phyloP scores from a whole-genome alignment of 176 grass and related monocot species.

The Puccinellia tenuiflora region DNA sequence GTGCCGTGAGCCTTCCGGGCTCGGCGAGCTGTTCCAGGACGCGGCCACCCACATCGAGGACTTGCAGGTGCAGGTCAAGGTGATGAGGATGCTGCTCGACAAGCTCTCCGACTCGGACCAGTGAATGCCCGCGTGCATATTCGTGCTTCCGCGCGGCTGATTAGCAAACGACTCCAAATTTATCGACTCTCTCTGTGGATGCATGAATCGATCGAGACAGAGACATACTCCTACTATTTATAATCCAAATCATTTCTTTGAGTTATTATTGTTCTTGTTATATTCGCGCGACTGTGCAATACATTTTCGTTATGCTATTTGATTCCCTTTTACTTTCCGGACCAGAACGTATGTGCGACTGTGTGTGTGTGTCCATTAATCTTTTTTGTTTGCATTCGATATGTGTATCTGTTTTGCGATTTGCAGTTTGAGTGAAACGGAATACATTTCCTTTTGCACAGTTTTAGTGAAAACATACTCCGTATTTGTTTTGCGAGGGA shows the following conservation, averaged over 20 bases:
- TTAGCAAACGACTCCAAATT: neutral
- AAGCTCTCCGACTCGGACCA: slow-evolving; percentile 37
- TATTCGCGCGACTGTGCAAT: neutral
- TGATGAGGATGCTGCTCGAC: slow-evolving; percentile 50
- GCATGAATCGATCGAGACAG: neutral
- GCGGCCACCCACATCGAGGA: slow-evolving; percentile 39
- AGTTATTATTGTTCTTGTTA: neutral
- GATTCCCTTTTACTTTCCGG: neutral
- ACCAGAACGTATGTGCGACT: neutral
- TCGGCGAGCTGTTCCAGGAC: slow-evolving; percentile 46
- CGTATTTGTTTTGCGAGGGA: too few species aligned
- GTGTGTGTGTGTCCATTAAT: neutral
- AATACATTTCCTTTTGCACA: neutral
- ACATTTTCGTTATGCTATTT: neutral
- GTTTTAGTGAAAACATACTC: too few species aligned
- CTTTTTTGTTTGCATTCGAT: neutral
- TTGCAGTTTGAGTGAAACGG: neutral
- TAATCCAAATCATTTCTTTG: slow-evolving; percentile 8
- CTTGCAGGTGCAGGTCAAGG: slow-evolving; percentile 33
- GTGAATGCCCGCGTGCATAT: neutral
- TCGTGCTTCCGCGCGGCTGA: neutral
- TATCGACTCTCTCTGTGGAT: neutral
- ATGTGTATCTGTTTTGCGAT: neutral
- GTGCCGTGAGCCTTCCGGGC: slow-evolving; percentile 24
- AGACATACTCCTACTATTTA: neutral